Percentiles rank a stretch among this genome's conserved stretches.
Conservation (phyloP, 2,329 filamentous ascomycete genomes). For the Arthroderma uncinatum region DNA sequence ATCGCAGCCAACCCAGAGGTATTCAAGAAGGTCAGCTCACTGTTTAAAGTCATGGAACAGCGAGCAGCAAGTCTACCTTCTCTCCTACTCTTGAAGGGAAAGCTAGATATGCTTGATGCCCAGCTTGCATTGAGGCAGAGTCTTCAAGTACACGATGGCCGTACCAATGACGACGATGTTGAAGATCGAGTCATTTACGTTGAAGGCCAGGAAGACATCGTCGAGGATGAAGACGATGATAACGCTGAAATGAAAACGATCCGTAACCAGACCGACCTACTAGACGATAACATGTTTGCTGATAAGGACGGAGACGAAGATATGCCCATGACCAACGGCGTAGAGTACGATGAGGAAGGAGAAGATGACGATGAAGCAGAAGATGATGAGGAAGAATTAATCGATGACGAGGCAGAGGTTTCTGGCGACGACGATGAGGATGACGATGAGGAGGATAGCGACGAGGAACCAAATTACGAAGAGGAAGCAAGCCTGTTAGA, state of each 20-base stretch:
- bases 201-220: slow-evolving; percentile 61
- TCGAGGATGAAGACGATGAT: slow-evolving; percentile 35
- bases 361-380: slow-evolving; percentile 35
- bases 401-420: slow-evolving; percentile 37
- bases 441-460: slow-evolving; percentile 41
- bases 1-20: slow-evolving; percentile 78
- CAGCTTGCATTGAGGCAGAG: slow-evolving; percentile 71
- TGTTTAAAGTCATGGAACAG: slow-evolving; percentile 81
- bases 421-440: slow-evolving; percentile 33
- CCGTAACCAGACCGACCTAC: neutral
- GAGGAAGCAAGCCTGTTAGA: slow-evolving; percentile 41
- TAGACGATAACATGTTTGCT: slow-evolving; percentile 15
- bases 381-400: slow-evolving; percentile 34
- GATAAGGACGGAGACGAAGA: slow-evolving; percentile 51
- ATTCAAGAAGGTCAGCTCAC: slow-evolving; percentile 60
- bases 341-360: slow-evolving; percentile 35
- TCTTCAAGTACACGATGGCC: slow-evolving; percentile 49
- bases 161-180: slow-evolving; percentile 50
- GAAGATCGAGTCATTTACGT: slow-evolving; percentile 75
- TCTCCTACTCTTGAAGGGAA: slow-evolving; percentile 80
- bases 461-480: slow-evolving; percentile 49
- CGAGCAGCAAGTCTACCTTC: slow-evolving; percentile 71
- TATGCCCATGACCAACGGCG: slow-evolving; percentile 44
- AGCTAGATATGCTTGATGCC: slow-evolving; percentile 84
- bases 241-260: slow-evolving; percentile 20